Conservation (phyloP, 305 asterid species). For the Plantago coronopus region DNA sequence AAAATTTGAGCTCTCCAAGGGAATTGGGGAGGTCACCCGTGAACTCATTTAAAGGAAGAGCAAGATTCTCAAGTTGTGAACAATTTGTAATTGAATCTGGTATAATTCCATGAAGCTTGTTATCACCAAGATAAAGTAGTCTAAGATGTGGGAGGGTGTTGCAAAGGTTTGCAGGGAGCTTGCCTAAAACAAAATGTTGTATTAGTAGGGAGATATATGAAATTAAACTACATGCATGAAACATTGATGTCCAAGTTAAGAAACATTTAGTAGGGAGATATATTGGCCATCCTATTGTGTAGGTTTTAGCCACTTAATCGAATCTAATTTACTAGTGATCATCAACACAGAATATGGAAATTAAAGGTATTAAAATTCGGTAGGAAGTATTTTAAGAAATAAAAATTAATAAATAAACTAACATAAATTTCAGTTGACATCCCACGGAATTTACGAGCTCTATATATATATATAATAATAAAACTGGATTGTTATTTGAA, state of each 20-base stretch:
- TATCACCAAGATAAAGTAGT: neutral
- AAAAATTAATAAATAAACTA: no score
- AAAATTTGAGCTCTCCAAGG: conserved; percentile 26
- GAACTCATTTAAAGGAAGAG: neutral
- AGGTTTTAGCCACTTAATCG: no score
- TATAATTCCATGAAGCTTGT: conserved; percentile 21
- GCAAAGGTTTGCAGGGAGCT: conserved; percentile 29
- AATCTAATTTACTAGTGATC: no score
- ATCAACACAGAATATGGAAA: no score
- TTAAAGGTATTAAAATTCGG: no score
- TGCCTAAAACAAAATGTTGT: conserved; percentile 22
- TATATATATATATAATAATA: no score
- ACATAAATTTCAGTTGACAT: no score
- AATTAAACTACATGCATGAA: conserved; percentile 10
- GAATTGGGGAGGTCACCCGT: conserved; percentile 28
- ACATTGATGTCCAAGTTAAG: conserved; percentile 2
- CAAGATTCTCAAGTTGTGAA: conserved; percentile 18
- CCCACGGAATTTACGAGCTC: no score
- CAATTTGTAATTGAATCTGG: conserved; percentile 34
- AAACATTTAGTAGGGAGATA: no score
- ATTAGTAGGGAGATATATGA: conserved; percentile 28
- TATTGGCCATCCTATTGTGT: no score
- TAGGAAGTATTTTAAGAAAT: no score
- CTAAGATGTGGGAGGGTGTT: conserved; percentile 19
- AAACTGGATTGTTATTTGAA: no score